These are phyloP conservation scores for Lactuca sativa DNA, from an alignment of 129 eudicot species.

Conservation along the genomic window DNA sequence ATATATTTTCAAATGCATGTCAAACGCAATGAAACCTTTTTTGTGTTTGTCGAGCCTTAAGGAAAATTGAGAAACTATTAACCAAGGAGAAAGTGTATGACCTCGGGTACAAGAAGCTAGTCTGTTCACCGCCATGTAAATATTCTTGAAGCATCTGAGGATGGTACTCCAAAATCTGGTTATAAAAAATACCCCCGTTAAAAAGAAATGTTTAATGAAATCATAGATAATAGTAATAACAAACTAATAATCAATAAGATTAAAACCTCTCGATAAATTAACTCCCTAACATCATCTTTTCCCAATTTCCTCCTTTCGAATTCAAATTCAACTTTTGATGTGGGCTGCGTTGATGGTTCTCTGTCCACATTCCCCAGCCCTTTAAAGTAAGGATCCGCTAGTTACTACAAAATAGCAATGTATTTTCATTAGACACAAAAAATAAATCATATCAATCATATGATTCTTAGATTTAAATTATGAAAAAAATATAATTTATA, in stretches of 20 bases:
- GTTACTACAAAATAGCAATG: conserved; percentile 48
- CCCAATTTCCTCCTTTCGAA: conserved; percentile 84
- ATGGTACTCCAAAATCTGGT: conserved; percentile 91
- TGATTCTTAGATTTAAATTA: background rate
- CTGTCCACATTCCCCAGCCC: conserved; percentile 88
- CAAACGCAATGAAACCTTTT: too few relatives aligned
- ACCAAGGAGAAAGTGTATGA: conserved; percentile 31
- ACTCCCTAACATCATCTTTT: conserved; percentile 95
- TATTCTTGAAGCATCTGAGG: conserved; percentile 96
- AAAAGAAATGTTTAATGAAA: background rate
- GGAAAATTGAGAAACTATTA: background rate
- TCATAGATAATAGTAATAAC: conserved; percentile 1
- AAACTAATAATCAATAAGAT: background rate
- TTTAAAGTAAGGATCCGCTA: conserved; percentile 86
- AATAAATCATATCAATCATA: background rate
- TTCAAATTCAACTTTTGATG: conserved; percentile 91
- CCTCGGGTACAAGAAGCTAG: conserved; percentile 99
- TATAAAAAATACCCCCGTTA: background rate
- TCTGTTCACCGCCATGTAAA: conserved; percentile 84
- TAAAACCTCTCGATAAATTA: conserved; percentile 98
- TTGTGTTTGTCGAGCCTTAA: background rate
- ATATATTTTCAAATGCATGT: too few relatives aligned
- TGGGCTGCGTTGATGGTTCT: conserved; percentile 79
- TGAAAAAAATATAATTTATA: conserved; percentile 5
- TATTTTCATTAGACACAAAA: background rate